phyloP scores from a whole-genome alignment of 1,284 basidiomycete species.

The Cryptococcus sp. region DNA sequence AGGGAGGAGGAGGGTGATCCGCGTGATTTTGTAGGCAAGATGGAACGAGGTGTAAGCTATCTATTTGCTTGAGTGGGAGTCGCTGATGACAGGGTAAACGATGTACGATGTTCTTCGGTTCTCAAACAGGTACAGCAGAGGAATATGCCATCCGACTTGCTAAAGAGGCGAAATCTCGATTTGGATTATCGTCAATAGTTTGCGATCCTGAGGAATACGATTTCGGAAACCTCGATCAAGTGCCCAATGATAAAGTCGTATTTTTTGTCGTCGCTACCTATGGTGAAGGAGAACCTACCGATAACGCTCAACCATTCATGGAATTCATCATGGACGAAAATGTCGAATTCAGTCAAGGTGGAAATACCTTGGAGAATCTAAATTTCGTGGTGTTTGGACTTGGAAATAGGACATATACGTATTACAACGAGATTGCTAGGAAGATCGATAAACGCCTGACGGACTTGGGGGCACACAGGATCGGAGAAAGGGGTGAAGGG shows the following conservation, averaged over 20 bases:
- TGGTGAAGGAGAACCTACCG: slow-evolving; percentile 97
- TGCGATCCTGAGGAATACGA: slow-evolving; percentile 97
- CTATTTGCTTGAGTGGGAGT: neutral
- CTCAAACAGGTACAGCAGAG: slow-evolving; percentile 93
- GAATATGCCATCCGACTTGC: slow-evolving; percentile 91
- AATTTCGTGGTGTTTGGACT: slow-evolving; percentile 95
- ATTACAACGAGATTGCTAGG: slow-evolving; percentile 86
- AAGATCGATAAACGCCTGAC: slow-evolving; percentile 70
- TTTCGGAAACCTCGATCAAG: slow-evolving; percentile 87
- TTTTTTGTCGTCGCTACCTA: slow-evolving; percentile 94
- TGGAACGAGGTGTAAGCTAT: slow-evolving; percentile 77
- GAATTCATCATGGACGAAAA: slow-evolving; percentile 82
- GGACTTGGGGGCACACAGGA: slow-evolving; percentile 77
- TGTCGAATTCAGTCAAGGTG: slow-evolving; percentile 68
- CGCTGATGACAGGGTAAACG: slow-evolving; percentile 71
- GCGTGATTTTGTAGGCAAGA: slow-evolving; percentile 82
- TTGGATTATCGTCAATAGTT: slow-evolving; percentile 85
- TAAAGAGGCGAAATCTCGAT: slow-evolving; percentile 91
- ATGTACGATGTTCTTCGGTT: slow-evolving; percentile 90
- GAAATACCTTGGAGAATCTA: slow-evolving; percentile 72
- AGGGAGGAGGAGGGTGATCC: slow-evolving; percentile 70
- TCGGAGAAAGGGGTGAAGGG: slow-evolving; percentile 90
- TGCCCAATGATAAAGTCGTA: slow-evolving; percentile 79
- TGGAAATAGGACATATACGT: slow-evolving; percentile 92
- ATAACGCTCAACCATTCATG: slow-evolving; percentile 94